Evolutionary conservation across 768 basidiomycete genomes (phyloP), one percentile per base, ranked within the genome.

Genomic region (Mycena crocata): DNA sequence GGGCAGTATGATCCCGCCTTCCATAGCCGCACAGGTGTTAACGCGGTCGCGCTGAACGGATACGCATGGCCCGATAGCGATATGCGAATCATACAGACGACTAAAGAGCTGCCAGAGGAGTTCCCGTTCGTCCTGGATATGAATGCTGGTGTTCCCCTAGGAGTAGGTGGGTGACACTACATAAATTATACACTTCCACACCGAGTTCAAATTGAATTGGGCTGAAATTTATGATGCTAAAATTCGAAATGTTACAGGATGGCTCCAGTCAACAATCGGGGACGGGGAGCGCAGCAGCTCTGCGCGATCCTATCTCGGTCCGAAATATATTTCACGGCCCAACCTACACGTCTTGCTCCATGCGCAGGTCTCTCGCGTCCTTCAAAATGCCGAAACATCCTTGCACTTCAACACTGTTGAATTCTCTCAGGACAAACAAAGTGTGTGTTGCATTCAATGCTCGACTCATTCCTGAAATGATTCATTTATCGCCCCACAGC

Each of bases 271-370:
- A 5, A 76, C 79, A 4, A 75, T 80, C 31, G 76, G 77, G 15
- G 66, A 67, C 15, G 77, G 77, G 13, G 66, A 70, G n/a, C 73
- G 81, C 28, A 82, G 80, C 68, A 80, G 77, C 49, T 79, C 83
- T 46, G 79, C 80, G 2, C 79, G 76, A 5, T 71, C 75, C 15
- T 84, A 82, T 68, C 74, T 83, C 8, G 71, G 67, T 0, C 67
- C 73, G 15, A 75, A 64, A 34, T 66, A 73, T 8, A 62, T 75
- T 12, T 49, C 68, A 7, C 79, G 82, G 2, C 66, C 73, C 13
- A 83, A 83, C 61, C 69, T 85, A 17, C 72, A 78, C 44, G 76
- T 84, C 26, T 64, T 83, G 23, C 60, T 80, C 26, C 76, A 78
- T 54, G 76, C 80, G 1, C 75, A 75, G 19, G 80, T 78, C 6